Conservation (phyloP, 2,329 filamentous ascomycete genomes). For the Ceratocystis alfenasii region DNA sequence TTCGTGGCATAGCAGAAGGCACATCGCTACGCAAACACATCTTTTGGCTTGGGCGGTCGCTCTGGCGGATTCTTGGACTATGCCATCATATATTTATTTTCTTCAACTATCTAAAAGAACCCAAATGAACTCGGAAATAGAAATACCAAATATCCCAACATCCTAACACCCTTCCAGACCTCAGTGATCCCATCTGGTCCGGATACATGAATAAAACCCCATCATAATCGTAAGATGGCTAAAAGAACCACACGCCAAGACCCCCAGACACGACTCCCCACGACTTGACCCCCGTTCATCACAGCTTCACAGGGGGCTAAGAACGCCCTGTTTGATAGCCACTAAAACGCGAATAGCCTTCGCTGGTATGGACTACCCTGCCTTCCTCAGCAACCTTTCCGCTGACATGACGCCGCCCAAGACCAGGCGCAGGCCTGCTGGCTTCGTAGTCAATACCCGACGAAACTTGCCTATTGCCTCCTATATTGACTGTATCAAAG, state of each 20-base stretch:
- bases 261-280: neutral
- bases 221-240: conserved; percentile 7
- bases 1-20: no score
- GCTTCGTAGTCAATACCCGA: conserved; percentile 45
- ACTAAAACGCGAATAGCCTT: neutral
- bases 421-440: conserved; percentile 26
- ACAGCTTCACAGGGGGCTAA: neutral
- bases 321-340: neutral
- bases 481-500: conserved; percentile 41
- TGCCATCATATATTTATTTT: neutral
- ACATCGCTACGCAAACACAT: no score
- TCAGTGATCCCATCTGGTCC: neutral
- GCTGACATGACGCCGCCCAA: conserved; percentile 51
- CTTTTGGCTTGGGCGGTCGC: no score
- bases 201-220: neutral
- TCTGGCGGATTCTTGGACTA: no score
- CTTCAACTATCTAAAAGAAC: no score
- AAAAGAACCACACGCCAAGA: neutral
- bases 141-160: no score
- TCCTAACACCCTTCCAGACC: neutral
- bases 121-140: no score
- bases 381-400: conserved; percentile 66
- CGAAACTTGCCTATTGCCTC: conserved; percentile 42
- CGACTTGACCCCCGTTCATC: neutral
- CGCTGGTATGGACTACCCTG: conserved; percentile 25